These are phyloP conservation scores for Candida sanyaensis DNA, from an alignment of 1,139 yeast species.

Conservation along the genomic window DNA sequence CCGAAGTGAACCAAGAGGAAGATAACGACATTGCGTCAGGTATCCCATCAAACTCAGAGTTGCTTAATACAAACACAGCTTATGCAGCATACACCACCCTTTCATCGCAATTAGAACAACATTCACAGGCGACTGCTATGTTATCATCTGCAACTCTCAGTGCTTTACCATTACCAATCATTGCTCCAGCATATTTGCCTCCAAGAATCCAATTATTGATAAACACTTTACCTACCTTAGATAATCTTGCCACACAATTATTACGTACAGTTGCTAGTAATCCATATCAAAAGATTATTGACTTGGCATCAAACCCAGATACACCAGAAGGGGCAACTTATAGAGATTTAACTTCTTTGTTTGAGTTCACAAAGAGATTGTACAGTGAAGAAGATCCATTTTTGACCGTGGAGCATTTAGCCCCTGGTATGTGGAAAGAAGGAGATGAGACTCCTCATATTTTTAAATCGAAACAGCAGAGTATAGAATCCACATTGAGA, in stretches of 20 bases:
- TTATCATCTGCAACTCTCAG: constrained; percentile 56
- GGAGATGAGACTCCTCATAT: constrained; percentile 60
- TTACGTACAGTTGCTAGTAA: constrained; percentile 67
- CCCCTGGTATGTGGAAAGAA: constrained; percentile 68
- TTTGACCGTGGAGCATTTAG: constrained; percentile 58
- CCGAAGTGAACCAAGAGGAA: background rate
- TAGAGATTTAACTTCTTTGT: constrained; percentile 68
- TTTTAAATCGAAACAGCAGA: constrained; percentile 61
- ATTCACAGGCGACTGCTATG: constrained; percentile 21
- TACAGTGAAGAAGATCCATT: constrained; percentile 72
- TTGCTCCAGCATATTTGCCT: constrained; percentile 58
- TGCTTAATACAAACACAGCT: constrained; percentile 43
- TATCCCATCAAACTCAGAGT: constrained; percentile 46
- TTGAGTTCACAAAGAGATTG: constrained; percentile 68
- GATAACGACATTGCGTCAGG: background rate
- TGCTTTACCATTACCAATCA: constrained; percentile 57
- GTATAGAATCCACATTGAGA: constrained; percentile 69
- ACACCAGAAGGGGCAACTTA: constrained; percentile 75
- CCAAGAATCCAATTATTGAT: constrained; percentile 62
- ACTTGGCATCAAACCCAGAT: constrained; percentile 71
- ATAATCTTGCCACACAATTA: constrained; percentile 73
- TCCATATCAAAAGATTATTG: constrained; percentile 73
- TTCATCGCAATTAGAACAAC: constrained; percentile 27
- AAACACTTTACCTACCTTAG: constrained; percentile 70
- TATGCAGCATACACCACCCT: constrained; percentile 46